These are phyloP conservation scores for Leccinum fuscescens DNA, from an alignment of 1,284 basidiomycete species.

Conservation along the genomic window DNA sequence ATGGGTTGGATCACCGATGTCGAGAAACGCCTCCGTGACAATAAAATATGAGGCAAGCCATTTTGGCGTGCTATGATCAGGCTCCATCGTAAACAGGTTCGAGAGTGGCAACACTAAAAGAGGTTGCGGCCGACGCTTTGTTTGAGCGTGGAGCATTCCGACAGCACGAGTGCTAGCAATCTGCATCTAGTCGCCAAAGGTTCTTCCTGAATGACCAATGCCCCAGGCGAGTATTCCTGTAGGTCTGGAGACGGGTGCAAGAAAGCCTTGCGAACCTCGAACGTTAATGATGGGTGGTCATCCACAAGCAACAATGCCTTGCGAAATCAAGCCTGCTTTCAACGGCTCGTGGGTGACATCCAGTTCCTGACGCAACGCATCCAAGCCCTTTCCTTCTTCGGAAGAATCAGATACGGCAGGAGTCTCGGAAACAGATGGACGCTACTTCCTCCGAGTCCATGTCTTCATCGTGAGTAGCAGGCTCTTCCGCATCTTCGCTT, in stretches of 20 bases:
- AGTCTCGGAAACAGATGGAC: constrained; percentile 16
- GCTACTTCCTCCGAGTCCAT: constrained; percentile 29
- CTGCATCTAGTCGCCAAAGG: constrained; percentile 80
- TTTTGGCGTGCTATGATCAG: constrained; percentile 58
- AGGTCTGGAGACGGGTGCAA: constrained; percentile 59
- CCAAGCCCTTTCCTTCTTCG: constrained; percentile 48
- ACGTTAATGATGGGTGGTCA: constrained; percentile 83
- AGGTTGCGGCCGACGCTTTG: constrained; percentile 51
- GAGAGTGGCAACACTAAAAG: constrained; percentile 66
- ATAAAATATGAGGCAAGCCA: constrained; percentile 86
- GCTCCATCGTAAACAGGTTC: constrained; percentile 46
- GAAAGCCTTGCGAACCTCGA: constrained; percentile 85
- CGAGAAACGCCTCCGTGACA: constrained; percentile 79
- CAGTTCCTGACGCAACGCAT: constrained; percentile 65
- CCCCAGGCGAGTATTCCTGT: constrained; percentile 63
- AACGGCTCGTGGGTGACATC: constrained; percentile 67
- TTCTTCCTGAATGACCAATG: constrained; percentile 67
- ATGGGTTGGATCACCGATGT: constrained; percentile 62
- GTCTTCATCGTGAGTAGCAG: constrained; percentile 29
- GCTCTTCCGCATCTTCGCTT: constrained; percentile 27
- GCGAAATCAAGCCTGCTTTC: constrained; percentile 59
- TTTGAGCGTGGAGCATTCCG: constrained; percentile 64
- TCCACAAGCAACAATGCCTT: constrained; percentile 82
- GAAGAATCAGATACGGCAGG: constrained; percentile 11
- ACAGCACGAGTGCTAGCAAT: constrained; percentile 80